Evolutionary conservation across 768 basidiomycete genomes (phyloP), one percentile per base, ranked within the genome.

Genomic region (Amanita thiersii): DNA sequence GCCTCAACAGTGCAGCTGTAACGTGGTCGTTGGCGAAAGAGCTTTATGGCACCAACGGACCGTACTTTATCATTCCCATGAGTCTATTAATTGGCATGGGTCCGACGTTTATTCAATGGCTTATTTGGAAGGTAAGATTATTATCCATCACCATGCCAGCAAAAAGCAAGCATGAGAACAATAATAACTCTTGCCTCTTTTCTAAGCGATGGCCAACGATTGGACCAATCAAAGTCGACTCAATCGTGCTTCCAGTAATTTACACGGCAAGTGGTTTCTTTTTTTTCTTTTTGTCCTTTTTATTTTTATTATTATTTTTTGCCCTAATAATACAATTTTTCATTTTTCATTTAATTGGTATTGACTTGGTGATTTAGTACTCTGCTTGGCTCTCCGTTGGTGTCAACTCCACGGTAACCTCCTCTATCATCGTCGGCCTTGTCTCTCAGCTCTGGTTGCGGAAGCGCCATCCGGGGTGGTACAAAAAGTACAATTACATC

Each of bases 11-110:
- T 39, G 63, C 67, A 3, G 77, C 77, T 2, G 66, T 80, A 3
- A 79, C 79, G 4, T 81, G 78, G 79, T 77, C 77, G 2, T 62
- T 81, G 12, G 75, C 77, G 3, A 75, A 74, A 43, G 53, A 76
- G 30, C 55, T 81, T 3, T 81, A 79, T 48, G 69, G 74, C 0
- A 63, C 62, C 29, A 56, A 63, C 25, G 75, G 76, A 0, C 73
- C 70, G 5, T 81, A 81, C 51, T 68, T 74, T 50, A 64, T 76
- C 40, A 61, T 81, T 23, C 77, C 77, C 0, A 56, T 78, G 56
- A 62, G 66, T 33, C 54, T 79, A 40, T 38, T 78, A 14, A 65
- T 79, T 44, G 78, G 78, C 8, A 69, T 74, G 59, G 63, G 64
- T 2, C 66, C 69, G 1, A 77, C 75, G 1, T 53, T 64, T 35